Conservation (phyloP, 441 rosid species). For the Euphorbia neoarborescens region DNA sequence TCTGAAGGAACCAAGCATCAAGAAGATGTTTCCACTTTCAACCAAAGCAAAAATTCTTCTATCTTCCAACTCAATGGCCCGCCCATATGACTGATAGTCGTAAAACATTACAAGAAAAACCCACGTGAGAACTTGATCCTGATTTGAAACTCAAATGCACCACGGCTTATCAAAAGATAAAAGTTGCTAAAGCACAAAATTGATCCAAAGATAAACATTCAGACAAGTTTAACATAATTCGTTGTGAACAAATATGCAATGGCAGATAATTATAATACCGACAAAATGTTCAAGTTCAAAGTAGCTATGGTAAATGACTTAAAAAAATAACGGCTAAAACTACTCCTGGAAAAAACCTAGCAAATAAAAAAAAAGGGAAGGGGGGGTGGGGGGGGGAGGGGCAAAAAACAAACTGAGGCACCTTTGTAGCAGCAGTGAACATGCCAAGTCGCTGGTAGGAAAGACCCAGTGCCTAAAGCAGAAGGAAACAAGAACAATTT, state of each 20-base stretch:
- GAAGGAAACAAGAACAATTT: neutral
- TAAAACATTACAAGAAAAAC: slow-evolving; percentile 13
- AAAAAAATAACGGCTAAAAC: neutral
- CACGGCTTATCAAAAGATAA: neutral
- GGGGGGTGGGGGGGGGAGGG: too few species aligned
- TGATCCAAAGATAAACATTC: neutral
- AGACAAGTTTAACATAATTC: neutral
- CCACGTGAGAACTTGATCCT: neutral
- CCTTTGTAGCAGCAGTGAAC: slow-evolving; percentile 60
- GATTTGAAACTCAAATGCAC: neutral
- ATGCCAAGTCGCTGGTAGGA: slow-evolving; percentile 92
- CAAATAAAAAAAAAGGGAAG: neutral
- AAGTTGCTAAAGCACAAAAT: neutral
- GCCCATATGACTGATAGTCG: slow-evolving; percentile 71
- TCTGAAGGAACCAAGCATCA: slow-evolving; percentile 79
- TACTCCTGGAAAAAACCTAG: neutral
- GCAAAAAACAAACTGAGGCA: neutral
- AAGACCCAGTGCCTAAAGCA: slow-evolving; percentile 69
- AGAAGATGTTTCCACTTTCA: slow-evolving; percentile 78
- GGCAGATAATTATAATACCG: neutral
- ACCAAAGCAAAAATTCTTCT: slow-evolving; percentile 56
- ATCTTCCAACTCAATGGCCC: slow-evolving; percentile 73
- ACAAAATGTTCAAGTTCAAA: neutral
- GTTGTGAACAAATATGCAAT: neutral
- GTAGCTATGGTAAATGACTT: neutral